Percentiles rank a stretch among this genome's conserved stretches.
Evolutionary conservation across 441 rosid genomes (phyloP).

Genomic region (Gossypium gossypioides): DNA sequence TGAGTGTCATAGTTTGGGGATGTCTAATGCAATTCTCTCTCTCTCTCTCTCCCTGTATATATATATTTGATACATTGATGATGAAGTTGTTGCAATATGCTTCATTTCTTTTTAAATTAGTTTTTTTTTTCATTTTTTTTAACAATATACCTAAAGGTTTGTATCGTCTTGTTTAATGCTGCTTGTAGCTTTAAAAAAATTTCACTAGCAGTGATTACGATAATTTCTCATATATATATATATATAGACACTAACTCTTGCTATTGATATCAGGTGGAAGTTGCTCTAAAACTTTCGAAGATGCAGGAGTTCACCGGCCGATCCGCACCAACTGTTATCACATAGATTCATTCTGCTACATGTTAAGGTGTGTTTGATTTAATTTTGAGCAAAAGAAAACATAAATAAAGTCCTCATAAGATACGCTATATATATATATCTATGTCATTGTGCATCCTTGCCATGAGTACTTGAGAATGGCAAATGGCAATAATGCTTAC

Average conservation of each 20-base stretch:
- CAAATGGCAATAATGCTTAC: not conserved
- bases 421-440: not conserved
- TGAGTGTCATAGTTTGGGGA: too few species aligned
- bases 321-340: constrained; percentile 83
- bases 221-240: too few species aligned
- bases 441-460: not conserved
- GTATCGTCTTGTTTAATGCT: too few species aligned
- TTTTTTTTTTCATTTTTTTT: too few species aligned
- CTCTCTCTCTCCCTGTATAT: too few species aligned
- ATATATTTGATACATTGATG: too few species aligned
- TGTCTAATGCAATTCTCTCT: too few species aligned
- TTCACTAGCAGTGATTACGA: too few species aligned
- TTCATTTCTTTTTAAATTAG: too few species aligned
- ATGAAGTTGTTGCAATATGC: too few species aligned
- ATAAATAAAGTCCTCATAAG: not conserved
- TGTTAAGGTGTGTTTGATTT: not conserved
- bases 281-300: constrained; percentile 79
- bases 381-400: not conserved
- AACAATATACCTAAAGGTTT: too few species aligned
- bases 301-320: constrained; percentile 88
- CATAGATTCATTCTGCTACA: constrained; percentile 26
- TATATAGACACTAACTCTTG: not conserved
- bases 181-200: too few species aligned
- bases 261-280: constrained; percentile 54
- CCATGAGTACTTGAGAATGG: not conserved